These are phyloP conservation scores for Cercospora canescens DNA, from an alignment of 2,329 filamentous ascomycete species.

Conservation along the genomic window DNA sequence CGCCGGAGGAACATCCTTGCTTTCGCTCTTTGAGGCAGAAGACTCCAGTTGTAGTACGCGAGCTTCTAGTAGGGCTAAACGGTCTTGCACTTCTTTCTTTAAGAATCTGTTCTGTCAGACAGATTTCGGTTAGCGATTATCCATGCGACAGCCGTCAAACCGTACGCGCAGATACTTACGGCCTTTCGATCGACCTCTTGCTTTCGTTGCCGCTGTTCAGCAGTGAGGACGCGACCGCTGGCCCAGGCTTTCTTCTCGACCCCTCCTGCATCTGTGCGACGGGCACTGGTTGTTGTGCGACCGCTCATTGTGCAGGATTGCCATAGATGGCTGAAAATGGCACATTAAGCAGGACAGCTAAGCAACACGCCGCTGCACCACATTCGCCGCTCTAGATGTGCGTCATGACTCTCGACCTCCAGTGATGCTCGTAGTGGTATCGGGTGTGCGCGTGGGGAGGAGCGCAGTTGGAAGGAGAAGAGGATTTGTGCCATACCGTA, in stretches of 20 bases:
- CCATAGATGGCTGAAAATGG: not conserved
- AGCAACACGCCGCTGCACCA: not conserved
- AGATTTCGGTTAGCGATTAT: not conserved
- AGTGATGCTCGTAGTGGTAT: not conserved
- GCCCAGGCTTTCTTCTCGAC: slow-evolving; percentile 26
- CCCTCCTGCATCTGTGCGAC: slow-evolving; percentile 16
- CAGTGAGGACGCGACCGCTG: slow-evolving; percentile 25
- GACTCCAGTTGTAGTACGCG: slow-evolving; percentile 21
- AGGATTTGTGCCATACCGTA: not conserved
- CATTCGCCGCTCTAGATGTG: not conserved
- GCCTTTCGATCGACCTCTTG: slow-evolving; percentile 28
- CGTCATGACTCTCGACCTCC: not conserved
- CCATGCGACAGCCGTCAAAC: not conserved
- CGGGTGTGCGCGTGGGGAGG: not conserved
- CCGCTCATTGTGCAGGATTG: slow-evolving; percentile 21
- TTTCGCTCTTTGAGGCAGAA: not conserved
- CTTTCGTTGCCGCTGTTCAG: slow-evolving; percentile 26
- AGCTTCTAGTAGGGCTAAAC: slow-evolving; percentile 24
- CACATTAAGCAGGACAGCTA: slow-evolving; percentile 2
- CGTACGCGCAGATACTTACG: not conserved
- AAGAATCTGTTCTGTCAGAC: slow-evolving; percentile 19
- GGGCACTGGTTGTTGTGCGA: slow-evolving; percentile 21
- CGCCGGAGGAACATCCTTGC: not conserved
- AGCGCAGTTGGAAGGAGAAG: not conserved
- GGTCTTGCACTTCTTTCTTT: slow-evolving; percentile 29